A percentile compares a stretch with the other conserved stretches of the same genome.
phyloP scores from a whole-genome alignment of 768 basidiomycete genomes.

The Pulveroboletus sp. region DNA sequence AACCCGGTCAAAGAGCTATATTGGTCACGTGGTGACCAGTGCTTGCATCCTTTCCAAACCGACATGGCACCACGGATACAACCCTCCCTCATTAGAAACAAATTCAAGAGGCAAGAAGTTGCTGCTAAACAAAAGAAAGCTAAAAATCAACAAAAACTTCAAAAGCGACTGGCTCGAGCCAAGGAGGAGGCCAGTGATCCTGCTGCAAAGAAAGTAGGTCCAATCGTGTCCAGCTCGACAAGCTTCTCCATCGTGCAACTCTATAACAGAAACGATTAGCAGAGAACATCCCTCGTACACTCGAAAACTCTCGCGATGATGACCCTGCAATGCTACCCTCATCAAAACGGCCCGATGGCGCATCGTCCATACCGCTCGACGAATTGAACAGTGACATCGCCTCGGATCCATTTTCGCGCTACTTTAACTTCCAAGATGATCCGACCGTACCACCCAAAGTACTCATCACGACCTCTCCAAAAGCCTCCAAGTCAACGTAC shows the following conservation, averaged over 20 bases:
- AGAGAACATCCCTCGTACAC: conserved; percentile 85
- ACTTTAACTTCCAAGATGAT: conserved; percentile 67
- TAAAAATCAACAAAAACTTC: conserved; percentile 78
- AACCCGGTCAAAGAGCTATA: not conserved
- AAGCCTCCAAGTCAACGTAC: conserved; percentile 85
- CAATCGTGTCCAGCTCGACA: not conserved
- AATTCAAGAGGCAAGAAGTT: conserved; percentile 81
- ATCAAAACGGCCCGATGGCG: conserved; percentile 24
- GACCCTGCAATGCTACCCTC: conserved; percentile 48
- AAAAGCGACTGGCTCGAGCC: conserved; percentile 72
- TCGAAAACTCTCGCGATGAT: conserved; percentile 91
- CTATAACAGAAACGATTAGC: conserved; percentile 72
- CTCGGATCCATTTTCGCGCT: conserved; percentile 74
- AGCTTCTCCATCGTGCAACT: not conserved
- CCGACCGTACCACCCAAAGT: conserved; percentile 80
- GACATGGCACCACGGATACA: conserved; percentile 61
- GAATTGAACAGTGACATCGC: conserved; percentile 69
- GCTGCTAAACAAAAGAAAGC: conserved; percentile 70
- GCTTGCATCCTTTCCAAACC: not conserved
- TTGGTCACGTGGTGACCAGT: conserved; percentile 16
- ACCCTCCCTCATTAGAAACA: conserved; percentile 78
- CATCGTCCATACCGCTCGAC: conserved; percentile 42
- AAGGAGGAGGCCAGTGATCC: conserved; percentile 78
- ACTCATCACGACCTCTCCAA: conserved; percentile 86
- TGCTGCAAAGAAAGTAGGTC: conserved; percentile 68